phyloP scores from a whole-genome alignment of 176 grass and related monocot species.

The Oryza australiensis region DNA sequence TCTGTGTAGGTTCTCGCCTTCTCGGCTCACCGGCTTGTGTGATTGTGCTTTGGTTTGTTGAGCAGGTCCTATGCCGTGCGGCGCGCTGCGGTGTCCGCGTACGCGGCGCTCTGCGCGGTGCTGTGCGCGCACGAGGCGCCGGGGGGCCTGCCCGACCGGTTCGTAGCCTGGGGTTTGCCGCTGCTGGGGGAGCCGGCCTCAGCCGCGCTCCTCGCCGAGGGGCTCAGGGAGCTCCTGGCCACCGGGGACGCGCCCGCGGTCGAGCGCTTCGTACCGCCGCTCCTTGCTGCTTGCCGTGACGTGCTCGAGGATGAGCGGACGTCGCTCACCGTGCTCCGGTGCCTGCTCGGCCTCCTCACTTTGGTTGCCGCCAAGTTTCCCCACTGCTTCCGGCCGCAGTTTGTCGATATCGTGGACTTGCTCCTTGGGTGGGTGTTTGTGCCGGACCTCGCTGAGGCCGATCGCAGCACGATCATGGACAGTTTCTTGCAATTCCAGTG shows the following conservation, averaged over 20 bases:
- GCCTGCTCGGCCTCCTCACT: conserved; percentile 75
- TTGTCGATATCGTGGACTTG: conserved; percentile 84
- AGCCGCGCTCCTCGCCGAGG: conserved; percentile 62
- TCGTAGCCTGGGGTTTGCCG: conserved; percentile 86
- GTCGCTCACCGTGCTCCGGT: conserved; percentile 69
- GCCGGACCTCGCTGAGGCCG: conserved; percentile 70
- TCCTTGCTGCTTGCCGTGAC: conserved; percentile 73
- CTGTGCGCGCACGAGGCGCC: conserved; percentile 61
- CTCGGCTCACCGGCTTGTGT: conserved; percentile 21
- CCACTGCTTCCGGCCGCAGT: conserved; percentile 80
- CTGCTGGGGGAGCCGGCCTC: conserved; percentile 65
- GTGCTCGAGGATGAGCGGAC: conserved; percentile 93
- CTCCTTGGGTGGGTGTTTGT: conserved; percentile 92
- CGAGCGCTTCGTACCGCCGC: conserved; percentile 75
- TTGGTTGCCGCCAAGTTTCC: conserved; percentile 76
- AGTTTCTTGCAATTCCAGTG: conserved; percentile 87
- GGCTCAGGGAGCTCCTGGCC: conserved; percentile 71
- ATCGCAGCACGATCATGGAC: conserved; percentile 77
- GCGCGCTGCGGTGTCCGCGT: conserved; percentile 71
- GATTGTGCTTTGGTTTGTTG: conserved; percentile 12
- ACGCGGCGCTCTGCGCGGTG: conserved; percentile 74
- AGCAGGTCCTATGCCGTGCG: conserved; percentile 77
- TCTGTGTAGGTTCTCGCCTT: not conserved
- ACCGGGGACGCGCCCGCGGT: conserved; percentile 53
- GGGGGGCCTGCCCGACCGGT: conserved; percentile 69